Conservation (phyloP, 495 filamentous ascomycete genomes). For the Lophiotrema nucula region DNA sequence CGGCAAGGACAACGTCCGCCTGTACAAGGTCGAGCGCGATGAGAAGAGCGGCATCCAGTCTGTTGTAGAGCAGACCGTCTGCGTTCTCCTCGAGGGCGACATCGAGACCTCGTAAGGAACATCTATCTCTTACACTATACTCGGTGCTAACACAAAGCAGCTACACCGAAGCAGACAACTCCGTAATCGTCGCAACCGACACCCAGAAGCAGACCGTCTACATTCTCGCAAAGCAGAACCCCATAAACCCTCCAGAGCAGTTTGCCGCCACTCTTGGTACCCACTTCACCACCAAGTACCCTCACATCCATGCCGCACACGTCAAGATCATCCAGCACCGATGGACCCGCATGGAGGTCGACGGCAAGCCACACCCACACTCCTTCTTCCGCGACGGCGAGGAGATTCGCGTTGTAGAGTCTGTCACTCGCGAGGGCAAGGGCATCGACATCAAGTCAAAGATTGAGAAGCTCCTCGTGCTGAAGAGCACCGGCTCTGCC, state of each 20-base stretch:
- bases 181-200: slow-evolving; percentile 92
- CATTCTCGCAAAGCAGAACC: slow-evolving; percentile 89
- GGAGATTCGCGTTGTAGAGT: slow-evolving; percentile 79
- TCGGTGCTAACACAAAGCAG: slow-evolving; percentile 43
- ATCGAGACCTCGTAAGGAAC: slow-evolving; percentile 77
- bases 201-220: slow-evolving; percentile 98
- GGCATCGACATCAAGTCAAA: slow-evolving; percentile 52
- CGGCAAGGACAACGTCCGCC: slow-evolving; percentile 85
- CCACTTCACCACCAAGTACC: slow-evolving; percentile 85
- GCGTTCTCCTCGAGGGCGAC: slow-evolving; percentile 82
- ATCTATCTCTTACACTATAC: neutral
- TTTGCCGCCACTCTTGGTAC: slow-evolving; percentile 79
- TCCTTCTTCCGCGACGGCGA: slow-evolving; percentile 86
- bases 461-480: slow-evolving; percentile 77
- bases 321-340: slow-evolving; percentile 79
- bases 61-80: slow-evolving; percentile 93
- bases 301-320: slow-evolving; percentile 80
- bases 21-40: slow-evolving; percentile 88
- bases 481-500: slow-evolving; percentile 95
- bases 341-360: slow-evolving; percentile 86
- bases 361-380: slow-evolving; percentile 93
- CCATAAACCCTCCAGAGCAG: slow-evolving; percentile 89
- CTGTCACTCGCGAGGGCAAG: slow-evolving; percentile 43
- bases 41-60: slow-evolving; percentile 68
- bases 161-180: slow-evolving; percentile 93